phyloP scores from a whole-genome alignment of 495 filamentous ascomycete species.

The Penicillium antarcticum region DNA sequence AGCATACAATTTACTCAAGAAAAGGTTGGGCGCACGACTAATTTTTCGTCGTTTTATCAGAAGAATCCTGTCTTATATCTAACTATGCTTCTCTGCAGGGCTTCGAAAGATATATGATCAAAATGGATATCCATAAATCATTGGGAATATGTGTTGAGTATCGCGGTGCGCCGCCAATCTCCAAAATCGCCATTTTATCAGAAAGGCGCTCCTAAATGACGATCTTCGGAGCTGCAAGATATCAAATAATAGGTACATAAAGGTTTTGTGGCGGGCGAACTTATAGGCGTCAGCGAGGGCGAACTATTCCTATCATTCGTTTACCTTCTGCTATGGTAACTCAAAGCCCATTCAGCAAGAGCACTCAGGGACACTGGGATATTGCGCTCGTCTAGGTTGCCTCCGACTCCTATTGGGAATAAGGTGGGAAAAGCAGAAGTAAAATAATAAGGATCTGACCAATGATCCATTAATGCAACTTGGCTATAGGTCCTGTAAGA shows the following conservation, averaged over 20 bases:
- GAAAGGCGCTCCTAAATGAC: conserved; percentile 3
- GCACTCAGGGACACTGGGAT: conserved; percentile 5
- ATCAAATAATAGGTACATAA: conserved; percentile 11
- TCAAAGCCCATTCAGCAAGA: conserved; percentile 8
- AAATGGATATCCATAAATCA: too few species aligned
- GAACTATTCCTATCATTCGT: background rate
- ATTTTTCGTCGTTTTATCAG: too few species aligned
- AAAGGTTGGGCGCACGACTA: too few species aligned
- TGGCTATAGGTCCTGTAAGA: conserved; percentile 3
- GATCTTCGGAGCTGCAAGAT: conserved; percentile 8
- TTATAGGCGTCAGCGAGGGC: background rate
- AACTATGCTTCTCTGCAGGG: too few species aligned
- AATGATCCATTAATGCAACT: conserved; percentile 8
- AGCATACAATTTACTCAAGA: too few species aligned
- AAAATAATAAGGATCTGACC: conserved; percentile 12
- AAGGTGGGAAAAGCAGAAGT: conserved; percentile 15
- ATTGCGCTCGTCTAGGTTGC: conserved; percentile 12
- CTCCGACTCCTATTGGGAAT: conserved; percentile 17
- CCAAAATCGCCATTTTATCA: too few species aligned
- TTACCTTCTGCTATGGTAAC: conserved; percentile 16
- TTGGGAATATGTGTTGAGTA: too few species aligned
- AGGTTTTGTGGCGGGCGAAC: conserved; percentile 9
- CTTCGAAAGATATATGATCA: too few species aligned
- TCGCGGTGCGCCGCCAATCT: too few species aligned
- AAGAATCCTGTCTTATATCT: too few species aligned